Base-by-base conservation (phyloP, 2,329 filamentous ascomycete species). In the Colletotrichum chlorophyti region DNA sequence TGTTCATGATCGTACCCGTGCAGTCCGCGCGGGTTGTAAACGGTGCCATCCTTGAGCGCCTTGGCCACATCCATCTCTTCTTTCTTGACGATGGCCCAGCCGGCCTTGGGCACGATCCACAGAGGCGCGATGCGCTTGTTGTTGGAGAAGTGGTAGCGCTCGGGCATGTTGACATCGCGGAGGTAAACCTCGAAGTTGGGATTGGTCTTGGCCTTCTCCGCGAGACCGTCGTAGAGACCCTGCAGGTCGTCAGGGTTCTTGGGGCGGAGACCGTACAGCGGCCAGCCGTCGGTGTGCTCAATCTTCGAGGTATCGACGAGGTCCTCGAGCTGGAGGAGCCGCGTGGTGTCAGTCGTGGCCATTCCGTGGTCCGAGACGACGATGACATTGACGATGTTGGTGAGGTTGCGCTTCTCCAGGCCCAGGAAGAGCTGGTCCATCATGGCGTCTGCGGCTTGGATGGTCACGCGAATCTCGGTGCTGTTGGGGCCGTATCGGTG, bases 361-460 rank as follows among this genome's bases (percentile, higher is more conserved):
- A 99, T 99, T 47, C 95, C 95, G 70, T 99, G 95, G 70, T 99
- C 95, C 1, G 93, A 97, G 3, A 99, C 94, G n/a, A 99, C 83
- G 29, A 99, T 87, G 7, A 99, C 83, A 65, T 99, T 99, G 69
- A 98, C 91, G 60, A 99, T 90, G 17, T 89, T 71, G 0, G 93
- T 97, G 47, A 99, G 76, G 70, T 98, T 97, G 45, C 95, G 87
- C 42, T 83, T 76, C 61, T 93, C 85, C 0, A 99, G 79, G 0
- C 93, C 93, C 2, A 79, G 72, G 68, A 98, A 89, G 2, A 99
- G 76, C 19, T 83, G 73, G 24, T 87, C 89, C 23, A 99, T 79
- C 91, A 98, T 96, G 2, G 74, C 76, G 71, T 99, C 95, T 1
- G 91, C 93, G n/a, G 84, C 76, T 2, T 78, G 76, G 60, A 99